A percentile compares a stretch with the other conserved stretches of the same genome.
Evolutionary conservation across 1,284 basidiomycete genomes (phyloP).

Genomic region (Apiotrichum laibachii): DNA sequence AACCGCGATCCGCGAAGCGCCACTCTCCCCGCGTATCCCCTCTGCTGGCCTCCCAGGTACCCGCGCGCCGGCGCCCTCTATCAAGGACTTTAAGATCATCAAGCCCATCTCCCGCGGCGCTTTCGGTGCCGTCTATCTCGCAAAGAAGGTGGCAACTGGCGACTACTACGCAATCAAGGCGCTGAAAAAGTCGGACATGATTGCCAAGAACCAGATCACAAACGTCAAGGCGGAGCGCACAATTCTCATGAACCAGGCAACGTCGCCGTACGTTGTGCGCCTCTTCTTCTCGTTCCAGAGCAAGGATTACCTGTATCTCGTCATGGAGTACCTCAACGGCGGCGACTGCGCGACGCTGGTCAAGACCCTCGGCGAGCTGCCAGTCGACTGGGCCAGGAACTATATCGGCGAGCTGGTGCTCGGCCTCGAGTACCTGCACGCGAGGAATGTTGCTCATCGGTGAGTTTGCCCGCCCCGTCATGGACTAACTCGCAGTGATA

Average conservation of each 20-base stretch:
- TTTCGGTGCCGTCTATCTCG: conserved; percentile 96
- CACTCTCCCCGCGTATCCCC: conserved; percentile 84
- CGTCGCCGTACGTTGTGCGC: conserved; percentile 98
- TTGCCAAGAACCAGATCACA: conserved; percentile 99
- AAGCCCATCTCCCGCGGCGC: conserved; percentile 99
- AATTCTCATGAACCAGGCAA: conserved; percentile 99
- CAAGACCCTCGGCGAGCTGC: conserved; percentile 88
- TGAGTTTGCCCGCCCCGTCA: conserved; percentile 51
- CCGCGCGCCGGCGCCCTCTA: conserved; percentile 80
- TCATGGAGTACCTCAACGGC: conserved; percentile 98
- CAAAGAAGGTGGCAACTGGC: conserved; percentile 96
- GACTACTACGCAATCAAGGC: conserved; percentile 99
- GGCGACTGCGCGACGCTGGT: conserved; percentile 96
- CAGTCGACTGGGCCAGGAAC: conserved; percentile 94
- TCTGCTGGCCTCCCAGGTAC: conserved; percentile 68
- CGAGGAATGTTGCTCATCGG: conserved; percentile 94
- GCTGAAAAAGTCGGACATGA: conserved; percentile 99
- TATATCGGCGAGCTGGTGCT: conserved; percentile 95
- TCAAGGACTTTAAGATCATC: conserved; percentile 99
- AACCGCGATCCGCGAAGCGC: conserved; percentile 49
- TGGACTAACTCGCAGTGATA: conserved; percentile 64
- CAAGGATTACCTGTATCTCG: conserved; percentile 88
- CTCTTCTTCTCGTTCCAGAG: conserved; percentile 99
- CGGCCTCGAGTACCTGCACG: conserved; percentile 92
- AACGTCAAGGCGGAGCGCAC: conserved; percentile 99